Base-by-base conservation (phyloP, 495 filamentous ascomycete genomes). In the Annulohypoxylon nitens region DNA sequence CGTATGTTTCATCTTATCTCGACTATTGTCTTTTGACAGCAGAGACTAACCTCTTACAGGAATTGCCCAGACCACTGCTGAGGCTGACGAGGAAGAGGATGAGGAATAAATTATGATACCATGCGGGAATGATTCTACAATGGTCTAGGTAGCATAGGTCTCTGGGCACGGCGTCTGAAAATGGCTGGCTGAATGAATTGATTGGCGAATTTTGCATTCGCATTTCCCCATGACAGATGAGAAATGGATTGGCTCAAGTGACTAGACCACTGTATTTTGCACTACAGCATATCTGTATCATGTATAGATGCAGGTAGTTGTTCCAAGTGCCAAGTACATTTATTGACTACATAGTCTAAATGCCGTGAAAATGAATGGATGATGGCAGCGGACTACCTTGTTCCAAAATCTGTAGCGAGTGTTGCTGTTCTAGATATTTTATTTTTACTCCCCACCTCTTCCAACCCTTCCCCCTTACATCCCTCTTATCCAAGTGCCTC, bases 61-160 rank as follows among this genome's bases (percentile, higher is more conserved):
- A 76, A 93, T 93, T 68, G 91, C 91, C 63, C 88, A 91, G 84
- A 93, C 89, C 61, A 91, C 90, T 33, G 83, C 92, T 74, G 89
- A 93, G 86, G 87, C 85, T 34, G 90, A 90, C 33, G 89, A 92
- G 75, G 90, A 90, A 78, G 90, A 90, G 78, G 88, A 90, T 78
- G 85, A 87, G 62, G 86, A 88, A 80, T 87, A 87, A 82, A 84
- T 74, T 16, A 55, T 75, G 74, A 73, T 75, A 76, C 71, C 67
- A 77, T 57, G 69, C 60, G 61, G 67, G 47, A 69, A 68, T 67
- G 58, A 70, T 67, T 61, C 59, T 66, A 74, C 67, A 70, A 64
- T 64, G 75, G 77, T 73, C 51, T 77, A 75, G 77, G 77, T 75
- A 75, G 77, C 75, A 77, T 75, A 66, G 63, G 72, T 70, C 67